Conservation (phyloP, 352 stramenopile species). For the Phytopythium helicoides region DNA sequence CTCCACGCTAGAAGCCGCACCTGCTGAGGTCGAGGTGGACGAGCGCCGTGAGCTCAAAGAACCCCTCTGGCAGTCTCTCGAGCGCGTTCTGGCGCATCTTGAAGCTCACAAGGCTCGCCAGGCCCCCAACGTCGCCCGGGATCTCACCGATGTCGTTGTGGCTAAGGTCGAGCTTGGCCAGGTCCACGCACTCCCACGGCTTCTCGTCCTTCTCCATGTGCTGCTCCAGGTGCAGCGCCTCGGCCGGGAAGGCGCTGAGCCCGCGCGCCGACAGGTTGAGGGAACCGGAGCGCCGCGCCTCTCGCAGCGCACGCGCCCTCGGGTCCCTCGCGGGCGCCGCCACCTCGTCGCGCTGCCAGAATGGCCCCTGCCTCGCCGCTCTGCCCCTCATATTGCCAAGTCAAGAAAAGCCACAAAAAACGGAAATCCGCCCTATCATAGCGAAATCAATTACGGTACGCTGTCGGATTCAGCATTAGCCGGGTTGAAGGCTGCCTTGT, state of each 20-base stretch:
- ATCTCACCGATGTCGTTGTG: slow-evolving; percentile 69
- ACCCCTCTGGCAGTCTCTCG: slow-evolving; percentile 44
- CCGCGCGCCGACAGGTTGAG: slow-evolving; percentile 57
- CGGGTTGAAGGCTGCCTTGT: too few relatives aligned
- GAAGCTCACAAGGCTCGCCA: slow-evolving; percentile 54
- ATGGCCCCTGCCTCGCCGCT: slow-evolving; percentile 11
- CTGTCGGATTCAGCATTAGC: too few relatives aligned
- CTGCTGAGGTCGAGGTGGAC: slow-evolving; percentile 73
- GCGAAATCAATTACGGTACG: too few relatives aligned
- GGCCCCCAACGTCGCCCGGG: slow-evolving; percentile 43
- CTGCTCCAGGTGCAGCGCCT: slow-evolving; percentile 76
- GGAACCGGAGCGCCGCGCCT: slow-evolving; percentile 59
- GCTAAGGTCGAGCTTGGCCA: slow-evolving; percentile 79
- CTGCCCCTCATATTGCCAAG: slow-evolving; percentile 13
- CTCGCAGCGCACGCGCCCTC: slow-evolving; percentile 47
- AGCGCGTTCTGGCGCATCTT: slow-evolving; percentile 79
- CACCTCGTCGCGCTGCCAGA: slow-evolving; percentile 49
- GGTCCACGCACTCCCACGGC: slow-evolving; percentile 81
- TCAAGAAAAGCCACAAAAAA: too few relatives aligned
- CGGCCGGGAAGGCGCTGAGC: slow-evolving; percentile 54
- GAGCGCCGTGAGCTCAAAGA: slow-evolving; percentile 62
- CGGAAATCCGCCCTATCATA: too few relatives aligned
- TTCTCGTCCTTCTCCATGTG: slow-evolving; percentile 86
- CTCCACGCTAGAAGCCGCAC: slow-evolving; percentile 23
- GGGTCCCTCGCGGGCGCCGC: slow-evolving; percentile 56